Percentiles rank a stretch among this genome's conserved stretches.
These are phyloP conservation scores for Phellinidium pouzarii DNA, from an alignment of 1,284 basidiomycete genomes.

Conservation along the genomic window DNA sequence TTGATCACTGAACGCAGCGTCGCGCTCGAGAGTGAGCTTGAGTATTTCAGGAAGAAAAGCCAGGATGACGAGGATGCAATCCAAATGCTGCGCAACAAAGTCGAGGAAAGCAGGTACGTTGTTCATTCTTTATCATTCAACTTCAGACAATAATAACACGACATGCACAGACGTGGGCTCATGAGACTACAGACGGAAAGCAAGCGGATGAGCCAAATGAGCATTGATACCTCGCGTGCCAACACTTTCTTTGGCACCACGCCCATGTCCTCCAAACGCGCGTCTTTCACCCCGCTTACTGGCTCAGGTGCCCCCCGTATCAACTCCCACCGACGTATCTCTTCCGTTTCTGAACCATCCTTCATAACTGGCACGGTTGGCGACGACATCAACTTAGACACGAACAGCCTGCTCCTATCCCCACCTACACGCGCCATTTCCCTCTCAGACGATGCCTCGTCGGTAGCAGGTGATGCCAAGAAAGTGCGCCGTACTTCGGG, in stretches of 20 bases:
- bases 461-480: constrained; percentile 20
- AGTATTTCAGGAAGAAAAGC: constrained; percentile 50
- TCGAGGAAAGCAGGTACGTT: constrained; percentile 82
- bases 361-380: constrained; percentile 25
- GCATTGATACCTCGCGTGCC: constrained; percentile 51
- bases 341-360: constrained; percentile 56
- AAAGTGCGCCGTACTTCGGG: constrained; percentile 44
- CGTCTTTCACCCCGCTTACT: constrained; percentile 65
- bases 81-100: constrained; percentile 70
- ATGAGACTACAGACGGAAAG: constrained; percentile 88
- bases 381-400: constrained; percentile 22
- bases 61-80: constrained; percentile 81
- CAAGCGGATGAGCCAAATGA: constrained; percentile 53
- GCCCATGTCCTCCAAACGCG: constrained; percentile 53
- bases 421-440: constrained; percentile 27
- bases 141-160: background rate
- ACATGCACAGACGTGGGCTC: constrained; percentile 61
- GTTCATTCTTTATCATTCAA: background rate
- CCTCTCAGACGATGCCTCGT: constrained; percentile 23
- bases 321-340: constrained; percentile 56
- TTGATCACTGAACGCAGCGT: constrained; percentile 60
- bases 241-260: constrained; percentile 31
- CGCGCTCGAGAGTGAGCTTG: constrained; percentile 53
- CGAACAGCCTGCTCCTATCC: constrained; percentile 22
- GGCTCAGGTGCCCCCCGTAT: constrained; percentile 41